Percentiles rank a stretch among this genome's conserved stretches.
Evolutionary conservation across 495 filamentous ascomycete species (phyloP).

Genomic region (Lasiosphaeris hirsuta): DNA sequence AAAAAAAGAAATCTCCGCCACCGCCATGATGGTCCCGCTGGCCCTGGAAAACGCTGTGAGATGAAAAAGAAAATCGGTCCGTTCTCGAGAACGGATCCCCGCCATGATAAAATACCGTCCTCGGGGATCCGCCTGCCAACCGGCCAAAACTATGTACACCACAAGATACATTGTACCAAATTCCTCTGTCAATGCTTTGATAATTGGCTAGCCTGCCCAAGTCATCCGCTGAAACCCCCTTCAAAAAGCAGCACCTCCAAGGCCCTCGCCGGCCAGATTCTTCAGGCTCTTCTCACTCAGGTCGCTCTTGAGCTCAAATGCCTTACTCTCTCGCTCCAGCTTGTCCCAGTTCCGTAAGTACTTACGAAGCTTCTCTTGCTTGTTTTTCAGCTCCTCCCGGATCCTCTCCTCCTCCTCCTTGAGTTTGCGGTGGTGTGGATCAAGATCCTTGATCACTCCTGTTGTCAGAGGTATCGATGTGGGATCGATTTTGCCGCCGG

Average conservation of each 20-base stretch:
- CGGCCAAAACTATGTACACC: neutral
- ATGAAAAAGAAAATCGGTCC: too few species aligned
- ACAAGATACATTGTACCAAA: neutral
- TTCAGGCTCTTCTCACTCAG: conserved; percentile 40
- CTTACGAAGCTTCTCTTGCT: conserved; percentile 45
- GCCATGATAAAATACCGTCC: too few species aligned
- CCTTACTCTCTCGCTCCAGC: conserved; percentile 43
- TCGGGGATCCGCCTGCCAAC: neutral
- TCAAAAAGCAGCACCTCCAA: conserved; percentile 43
- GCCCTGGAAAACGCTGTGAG: too few species aligned
- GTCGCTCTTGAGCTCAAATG: conserved; percentile 43
- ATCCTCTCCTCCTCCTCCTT: conserved; percentile 47
- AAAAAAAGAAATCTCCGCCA: too few species aligned
- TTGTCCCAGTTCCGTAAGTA: conserved; percentile 40
- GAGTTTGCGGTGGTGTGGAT: conserved; percentile 34
- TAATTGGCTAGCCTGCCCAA: neutral
- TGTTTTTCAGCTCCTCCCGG: conserved; percentile 40
- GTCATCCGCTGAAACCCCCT: neutral
- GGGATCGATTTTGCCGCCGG: conserved; percentile 43
- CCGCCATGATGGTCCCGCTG: too few species aligned
- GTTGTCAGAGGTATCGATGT: conserved; percentile 25
- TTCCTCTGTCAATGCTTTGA: neutral
- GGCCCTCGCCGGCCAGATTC: conserved; percentile 43
- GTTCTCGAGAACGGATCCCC: too few species aligned
- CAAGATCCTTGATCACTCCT: conserved; percentile 39